A percentile compares a stretch with the other conserved stretches of the same genome.
These are phyloP conservation scores for Areca catechu DNA, from an alignment of 176 grass and related monocot genomes.

Conservation along the genomic window DNA sequence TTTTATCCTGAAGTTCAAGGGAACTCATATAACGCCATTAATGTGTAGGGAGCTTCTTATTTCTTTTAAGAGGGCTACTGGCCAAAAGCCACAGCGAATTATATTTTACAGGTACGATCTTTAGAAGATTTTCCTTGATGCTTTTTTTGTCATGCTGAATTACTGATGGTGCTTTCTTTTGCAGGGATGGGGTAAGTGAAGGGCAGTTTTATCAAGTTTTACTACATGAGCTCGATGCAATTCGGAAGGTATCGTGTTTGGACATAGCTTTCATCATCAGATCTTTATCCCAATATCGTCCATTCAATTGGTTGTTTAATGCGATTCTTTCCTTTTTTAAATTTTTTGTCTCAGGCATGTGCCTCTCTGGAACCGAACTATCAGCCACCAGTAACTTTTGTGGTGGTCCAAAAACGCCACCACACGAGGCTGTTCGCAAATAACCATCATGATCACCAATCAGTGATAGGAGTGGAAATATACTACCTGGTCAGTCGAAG, in stretches of 20 bases:
- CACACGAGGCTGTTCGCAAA: slow-evolving; percentile 82
- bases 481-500: slow-evolving; percentile 55
- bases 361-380: slow-evolving; percentile 77
- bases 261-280: not conserved
- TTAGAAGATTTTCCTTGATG: not conserved
- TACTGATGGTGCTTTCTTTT: slow-evolving; percentile 1
- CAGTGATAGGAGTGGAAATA: slow-evolving; percentile 73
- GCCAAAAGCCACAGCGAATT: slow-evolving; percentile 8
- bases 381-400: slow-evolving; percentile 67
- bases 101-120: slow-evolving; percentile 11
- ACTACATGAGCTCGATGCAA: slow-evolving; percentile 69
- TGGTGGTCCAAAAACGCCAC: slow-evolving; percentile 92
- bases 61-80: slow-evolving; percentile 16
- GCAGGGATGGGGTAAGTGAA: slow-evolving; percentile 87
- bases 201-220: slow-evolving; percentile 93
- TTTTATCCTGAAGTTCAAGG: not conserved
- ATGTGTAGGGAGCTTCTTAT: slow-evolving; percentile 9
- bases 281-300: not conserved
- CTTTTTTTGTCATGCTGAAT: not conserved
- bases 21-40: not conserved
- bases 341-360: slow-evolving; percentile 45
- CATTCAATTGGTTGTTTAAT: not conserved
- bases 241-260: slow-evolving; percentile 41
- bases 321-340: slow-evolving; percentile 2
- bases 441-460: slow-evolving; percentile 57